Percentiles rank a stretch among this genome's conserved stretches.
Conservation (phyloP, 768 basidiomycete species). For the Leccinum incarnatum region DNA sequence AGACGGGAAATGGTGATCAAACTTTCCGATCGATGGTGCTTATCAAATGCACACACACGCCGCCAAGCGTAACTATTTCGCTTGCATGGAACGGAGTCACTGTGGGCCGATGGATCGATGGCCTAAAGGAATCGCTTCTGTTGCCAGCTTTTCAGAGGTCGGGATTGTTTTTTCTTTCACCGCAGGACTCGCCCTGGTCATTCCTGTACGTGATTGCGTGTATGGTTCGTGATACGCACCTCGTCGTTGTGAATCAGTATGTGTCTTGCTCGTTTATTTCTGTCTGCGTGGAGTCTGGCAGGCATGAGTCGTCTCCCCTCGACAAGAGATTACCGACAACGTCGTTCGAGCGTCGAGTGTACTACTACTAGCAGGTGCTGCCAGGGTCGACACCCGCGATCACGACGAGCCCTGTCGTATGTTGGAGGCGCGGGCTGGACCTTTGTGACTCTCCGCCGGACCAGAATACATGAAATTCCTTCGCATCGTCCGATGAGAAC, state of each 20-base stretch:
- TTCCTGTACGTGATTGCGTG: neutral
- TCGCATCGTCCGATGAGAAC: too few species aligned
- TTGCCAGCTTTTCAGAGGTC: slow-evolving; percentile 13
- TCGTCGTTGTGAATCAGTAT: neutral
- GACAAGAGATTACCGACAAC: too few species aligned
- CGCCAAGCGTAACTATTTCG: slow-evolving; percentile 16
- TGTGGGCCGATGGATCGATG: slow-evolving; percentile 4
- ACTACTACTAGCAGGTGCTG: too few species aligned
- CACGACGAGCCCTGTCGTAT: too few species aligned
- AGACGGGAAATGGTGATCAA: slow-evolving; percentile 16
- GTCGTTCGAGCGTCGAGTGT: too few species aligned
- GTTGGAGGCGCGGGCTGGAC: too few species aligned
- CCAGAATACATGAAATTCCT: too few species aligned
- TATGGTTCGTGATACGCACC: neutral
- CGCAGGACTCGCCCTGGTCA: neutral
- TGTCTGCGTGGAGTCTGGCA: too few species aligned
- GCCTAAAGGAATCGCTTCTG: slow-evolving; percentile 10
- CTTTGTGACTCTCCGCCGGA: too few species aligned
- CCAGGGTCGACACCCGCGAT: too few species aligned
- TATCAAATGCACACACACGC: slow-evolving; percentile 4
- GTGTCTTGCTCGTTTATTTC: too few species aligned
- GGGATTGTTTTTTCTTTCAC: slow-evolving; percentile 15
- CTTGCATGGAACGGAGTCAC: slow-evolving; percentile 19
- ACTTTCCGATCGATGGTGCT: slow-evolving; percentile 13
- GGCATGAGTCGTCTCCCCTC: too few species aligned